A percentile compares a stretch with the other conserved stretches of the same genome.
These are phyloP conservation scores for Boletus rufocinnamomeus DNA, from an alignment of 768 basidiomycete genomes.

Conservation along the genomic window DNA sequence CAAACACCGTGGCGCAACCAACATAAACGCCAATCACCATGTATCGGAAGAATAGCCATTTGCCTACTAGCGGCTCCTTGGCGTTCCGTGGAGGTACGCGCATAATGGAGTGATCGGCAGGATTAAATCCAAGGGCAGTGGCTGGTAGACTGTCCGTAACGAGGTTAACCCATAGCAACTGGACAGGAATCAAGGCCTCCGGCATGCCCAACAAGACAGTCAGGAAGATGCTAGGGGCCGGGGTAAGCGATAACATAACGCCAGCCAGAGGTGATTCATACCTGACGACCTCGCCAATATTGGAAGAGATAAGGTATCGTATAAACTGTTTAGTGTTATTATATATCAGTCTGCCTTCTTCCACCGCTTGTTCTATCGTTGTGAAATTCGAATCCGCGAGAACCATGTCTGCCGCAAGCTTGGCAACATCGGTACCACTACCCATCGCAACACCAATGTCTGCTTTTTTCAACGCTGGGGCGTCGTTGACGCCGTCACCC, in stretches of 20 bases:
- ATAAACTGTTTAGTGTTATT: constrained; percentile 99
- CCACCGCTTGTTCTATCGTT: constrained; percentile 94
- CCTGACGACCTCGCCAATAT: constrained; percentile 96
- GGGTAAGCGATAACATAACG: background rate
- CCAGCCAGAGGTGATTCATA: constrained; percentile 14
- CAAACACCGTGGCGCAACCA: constrained; percentile 92
- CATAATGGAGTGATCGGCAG: constrained; percentile 97
- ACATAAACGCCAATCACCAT: constrained; percentile 93
- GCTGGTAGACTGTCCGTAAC: constrained; percentile 97
- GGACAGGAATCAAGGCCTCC: constrained; percentile 97
- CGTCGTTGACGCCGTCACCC: constrained; percentile 98
- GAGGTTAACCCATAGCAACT: constrained; percentile 97
- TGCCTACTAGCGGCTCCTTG: constrained; percentile 86
- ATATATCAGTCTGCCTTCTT: constrained; percentile 96
- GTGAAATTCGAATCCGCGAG: constrained; percentile 97
- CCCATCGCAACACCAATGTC: constrained; percentile 99
- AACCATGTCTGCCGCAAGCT: constrained; percentile 98
- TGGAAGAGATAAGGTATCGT: constrained; percentile 96
- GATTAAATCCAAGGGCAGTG: constrained; percentile 97
- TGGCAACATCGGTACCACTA: constrained; percentile 97
- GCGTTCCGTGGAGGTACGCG: constrained; percentile 87
- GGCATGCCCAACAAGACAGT: constrained; percentile 98
- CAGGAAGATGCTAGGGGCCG: constrained; percentile 78
- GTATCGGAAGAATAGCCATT: constrained; percentile 96
- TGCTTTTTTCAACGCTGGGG: constrained; percentile 94